These are phyloP conservation scores for Aspergillus ellipticus DNA, from an alignment of 495 filamentous ascomycete genomes.

Conservation along the genomic window DNA sequence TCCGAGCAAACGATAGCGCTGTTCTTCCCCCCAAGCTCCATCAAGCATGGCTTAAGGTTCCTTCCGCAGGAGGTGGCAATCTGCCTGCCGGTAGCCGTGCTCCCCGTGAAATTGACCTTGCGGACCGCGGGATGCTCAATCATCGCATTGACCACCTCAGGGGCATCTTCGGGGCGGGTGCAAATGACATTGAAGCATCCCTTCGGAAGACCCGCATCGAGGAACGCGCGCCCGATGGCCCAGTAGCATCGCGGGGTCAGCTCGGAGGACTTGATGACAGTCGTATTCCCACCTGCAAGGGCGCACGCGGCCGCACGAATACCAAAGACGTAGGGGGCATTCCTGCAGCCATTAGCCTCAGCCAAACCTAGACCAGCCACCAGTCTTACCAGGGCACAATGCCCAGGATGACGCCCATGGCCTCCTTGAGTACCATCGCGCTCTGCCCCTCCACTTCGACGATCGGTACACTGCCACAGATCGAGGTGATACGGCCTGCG, in stretches of 20 bases:
- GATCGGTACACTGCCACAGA: neutral
- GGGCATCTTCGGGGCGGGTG: conserved; percentile 35
- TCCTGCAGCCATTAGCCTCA: neutral
- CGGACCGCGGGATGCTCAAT: conserved; percentile 42
- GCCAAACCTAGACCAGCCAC: neutral
- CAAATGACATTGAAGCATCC: conserved; percentile 46
- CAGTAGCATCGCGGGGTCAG: conserved; percentile 7
- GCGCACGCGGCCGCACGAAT: neutral
- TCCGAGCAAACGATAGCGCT: conserved; percentile 45
- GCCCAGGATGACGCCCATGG: neutral
- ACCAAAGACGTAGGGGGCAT: neutral
- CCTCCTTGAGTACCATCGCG: neutral
- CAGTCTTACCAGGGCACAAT: neutral
- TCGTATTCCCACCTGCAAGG: conserved; percentile 3
- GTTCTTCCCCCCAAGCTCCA: conserved; percentile 54
- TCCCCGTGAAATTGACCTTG: conserved; percentile 52
- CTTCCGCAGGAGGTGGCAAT: conserved; percentile 36
- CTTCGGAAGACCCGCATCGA: conserved; percentile 59
- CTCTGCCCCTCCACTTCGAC: neutral
- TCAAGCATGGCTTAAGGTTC: conserved; percentile 46
- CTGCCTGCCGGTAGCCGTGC: conserved; percentile 40
- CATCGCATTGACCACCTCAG: conserved; percentile 34
- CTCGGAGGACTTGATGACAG: conserved; percentile 12
- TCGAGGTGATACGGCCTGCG: neutral
- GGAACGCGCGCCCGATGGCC: conserved; percentile 49